Conservation (phyloP, 2,329 filamentous ascomycete genomes). For the Pyricularia pennisetigena region DNA sequence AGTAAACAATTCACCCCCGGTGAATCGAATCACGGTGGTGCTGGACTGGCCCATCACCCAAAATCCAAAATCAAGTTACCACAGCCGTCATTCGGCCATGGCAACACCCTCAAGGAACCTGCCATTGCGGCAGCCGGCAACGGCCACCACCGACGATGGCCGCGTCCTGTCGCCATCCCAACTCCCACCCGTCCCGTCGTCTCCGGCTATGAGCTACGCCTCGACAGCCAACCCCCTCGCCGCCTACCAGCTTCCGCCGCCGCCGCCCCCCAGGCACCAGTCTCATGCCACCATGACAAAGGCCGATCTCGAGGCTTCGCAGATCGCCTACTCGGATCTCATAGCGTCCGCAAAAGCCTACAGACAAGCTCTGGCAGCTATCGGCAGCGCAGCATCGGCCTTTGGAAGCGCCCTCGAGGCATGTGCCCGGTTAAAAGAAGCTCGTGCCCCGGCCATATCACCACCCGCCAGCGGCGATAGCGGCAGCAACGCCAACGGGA, state of each 20-base stretch:
- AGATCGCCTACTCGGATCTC: conserved; percentile 52
- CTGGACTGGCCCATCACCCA: background rate
- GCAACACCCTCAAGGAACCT: background rate
- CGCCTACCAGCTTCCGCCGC: conserved; percentile 43
- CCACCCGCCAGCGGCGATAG: conserved; percentile 21
- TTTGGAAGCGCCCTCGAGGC: conserved; percentile 57
- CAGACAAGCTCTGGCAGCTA: conserved; percentile 48
- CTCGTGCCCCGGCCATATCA: conserved; percentile 47
- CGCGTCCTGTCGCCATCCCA: conserved; percentile 4
- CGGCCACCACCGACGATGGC: conserved; percentile 6
- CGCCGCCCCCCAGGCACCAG: conserved; percentile 47
- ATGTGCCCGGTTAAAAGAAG: conserved; percentile 59
- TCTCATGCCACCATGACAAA: conserved; percentile 51
- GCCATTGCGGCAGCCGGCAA: background rate
- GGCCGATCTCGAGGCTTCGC: conserved; percentile 52
- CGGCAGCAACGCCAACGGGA: conserved; percentile 13
- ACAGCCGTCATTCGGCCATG: background rate
- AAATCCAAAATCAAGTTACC: background rate
- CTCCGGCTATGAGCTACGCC: conserved; percentile 52
- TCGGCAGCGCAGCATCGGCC: conserved; percentile 50
- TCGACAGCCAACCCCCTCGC: conserved; percentile 52
- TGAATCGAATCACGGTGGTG: background rate
- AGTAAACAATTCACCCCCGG: background rate
- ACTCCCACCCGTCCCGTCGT: conserved; percentile 29
- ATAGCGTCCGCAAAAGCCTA: conserved; percentile 53